Base-by-base conservation (phyloP, 2,329 filamentous ascomycete species). In the Sporothrix inflata region DNA sequence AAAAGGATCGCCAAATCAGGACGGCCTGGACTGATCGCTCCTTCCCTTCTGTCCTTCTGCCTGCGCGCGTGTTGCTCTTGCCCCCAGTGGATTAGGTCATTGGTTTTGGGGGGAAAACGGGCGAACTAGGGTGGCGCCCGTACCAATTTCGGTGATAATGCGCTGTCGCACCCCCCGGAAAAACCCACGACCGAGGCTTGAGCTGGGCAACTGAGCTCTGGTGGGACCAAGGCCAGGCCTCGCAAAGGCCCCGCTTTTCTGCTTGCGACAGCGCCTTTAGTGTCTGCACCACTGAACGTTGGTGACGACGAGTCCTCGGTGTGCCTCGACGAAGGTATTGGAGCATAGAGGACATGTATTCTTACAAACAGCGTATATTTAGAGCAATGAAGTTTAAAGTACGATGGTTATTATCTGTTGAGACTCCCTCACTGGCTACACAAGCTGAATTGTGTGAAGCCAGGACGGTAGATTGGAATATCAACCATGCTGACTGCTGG, bases 91-190 rank as follows among this genome's bases (percentile, higher is more conserved):
- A 49, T 66, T 49, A 49, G 63, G 24, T 49, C 40, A 49, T 67
- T 66, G 42, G 42, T 66, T 66, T 66, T 19, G 40, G 61, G 40
- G 61, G 61, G 27, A n/a, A 12, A 66, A 42, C 63, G 19, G 47
- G 47, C 47, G 47, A 24, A 30, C 24, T 30, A 30, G 24, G 60
- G 60, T 65, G 60, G 60, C 38, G 38, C 42, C 7, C 24, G 14
- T 12, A 9, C 21, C 61, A 47, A 66, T 66, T 49, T 47, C 24
- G 61, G 61, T 30, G 63, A 30, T 19, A 12, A 49, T 8, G 63
- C 63, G 61, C 40, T n/a, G 63, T 12, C 49, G 42, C 11, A 40
- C n/a, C 7, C 12, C 38, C 27, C 65, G 65, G 65, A 67, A 67
- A 67, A 67, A 67, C 45, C 16, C 14, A 45, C 65, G 42, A 51